phyloP scores from a whole-genome alignment of 2,329 filamentous ascomycete genomes.

The Ambrosiella beaveri region DNA sequence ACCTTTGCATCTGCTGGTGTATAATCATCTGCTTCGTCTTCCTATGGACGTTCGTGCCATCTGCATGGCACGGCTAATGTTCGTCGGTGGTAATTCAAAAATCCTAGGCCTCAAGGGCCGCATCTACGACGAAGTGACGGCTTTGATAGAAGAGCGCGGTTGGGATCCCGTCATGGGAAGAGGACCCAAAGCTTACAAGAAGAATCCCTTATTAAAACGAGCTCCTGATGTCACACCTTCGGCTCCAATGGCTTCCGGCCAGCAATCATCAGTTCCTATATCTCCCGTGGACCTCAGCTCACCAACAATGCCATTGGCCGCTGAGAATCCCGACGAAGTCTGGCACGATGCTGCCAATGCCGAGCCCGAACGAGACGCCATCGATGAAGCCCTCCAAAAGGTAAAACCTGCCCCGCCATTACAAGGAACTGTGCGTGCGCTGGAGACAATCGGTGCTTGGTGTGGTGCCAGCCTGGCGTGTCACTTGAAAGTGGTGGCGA shows the following conservation, averaged over 20 bases:
- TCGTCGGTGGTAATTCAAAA: constrained; percentile 64
- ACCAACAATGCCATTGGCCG: constrained; percentile 15
- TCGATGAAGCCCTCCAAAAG: constrained; percentile 39
- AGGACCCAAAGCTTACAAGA: constrained; percentile 37
- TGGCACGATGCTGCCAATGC: constrained; percentile 28
- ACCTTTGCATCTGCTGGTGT: constrained; percentile 59
- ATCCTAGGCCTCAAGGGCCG: constrained; percentile 66
- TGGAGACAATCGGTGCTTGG: constrained; percentile 59
- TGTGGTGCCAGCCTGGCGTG: constrained; percentile 54
- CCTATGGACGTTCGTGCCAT: constrained; percentile 66
- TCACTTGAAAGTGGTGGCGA: constrained; percentile 48
- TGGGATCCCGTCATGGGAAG: constrained; percentile 66
- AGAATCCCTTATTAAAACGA: constrained; percentile 26
- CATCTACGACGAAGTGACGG: constrained; percentile 56
- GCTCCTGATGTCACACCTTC: constrained; percentile 10
- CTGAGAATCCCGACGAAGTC: constrained; percentile 19
- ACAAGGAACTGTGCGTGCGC: constrained; percentile 43
- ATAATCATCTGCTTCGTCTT: constrained; percentile 55
- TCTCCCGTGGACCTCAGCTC: constrained; percentile 2
- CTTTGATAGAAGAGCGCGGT: constrained; percentile 47
- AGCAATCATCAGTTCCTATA: neutral
- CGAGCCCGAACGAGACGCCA: constrained; percentile 34
- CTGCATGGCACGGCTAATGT: constrained; percentile 78
- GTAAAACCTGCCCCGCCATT: constrained; percentile 19
- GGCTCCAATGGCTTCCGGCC: constrained; percentile 5